Evolutionary conservation across 371 early-diverging fungal species (phyloP), one percentile per base, ranked within the genome.

Genomic region (Blakeslea trispora): DNA sequence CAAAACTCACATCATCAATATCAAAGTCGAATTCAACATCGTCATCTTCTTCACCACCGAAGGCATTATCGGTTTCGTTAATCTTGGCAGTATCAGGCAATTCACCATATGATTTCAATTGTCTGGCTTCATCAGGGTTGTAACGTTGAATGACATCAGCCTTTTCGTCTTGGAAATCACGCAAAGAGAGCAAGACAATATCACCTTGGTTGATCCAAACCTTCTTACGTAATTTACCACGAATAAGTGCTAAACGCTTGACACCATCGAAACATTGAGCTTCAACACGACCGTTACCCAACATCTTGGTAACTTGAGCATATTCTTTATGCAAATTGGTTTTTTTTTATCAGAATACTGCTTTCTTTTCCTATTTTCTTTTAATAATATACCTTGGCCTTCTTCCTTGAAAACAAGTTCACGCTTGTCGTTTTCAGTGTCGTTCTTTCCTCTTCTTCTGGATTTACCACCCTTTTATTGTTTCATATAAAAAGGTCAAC

Each of bases 61-160:
- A 86, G 61, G 50, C 56, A 45, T 82, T 82, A 53, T 88, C 88
- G 31, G 84, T 84, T 71, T 92, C 92, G 57, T 90, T 90, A 58
- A 89, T 86, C 77, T 88, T 87, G 66, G 90, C 84, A 69, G 81
- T 90, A 62, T 98, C 99, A n/a, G 99, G 97, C 64, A 99, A 83
- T 80, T 99, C 95, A 54, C 97, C 97, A 61, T 93, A 91, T 40
- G 93, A 82, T 77, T 95, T 96, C 63, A 99, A 81, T 70, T 89
- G 83, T 66, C 96, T 86, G n/a, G 98, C 98, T 84, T 99, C 99
- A 57, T 97, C 96, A 53, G 96, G 90, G 55, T 87, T 93, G 77
- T 99, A 99, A 81, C 98, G 99, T 63, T 91, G 85, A 69, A 98
- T 93, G 50, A 99, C 93, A 81, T 99, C 98, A 52, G 96, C 96